Percentiles rank a stretch among this genome's conserved stretches.
phyloP scores from a whole-genome alignment of 2,329 filamentous ascomycete genomes.

The Xylaria sp. region DNA sequence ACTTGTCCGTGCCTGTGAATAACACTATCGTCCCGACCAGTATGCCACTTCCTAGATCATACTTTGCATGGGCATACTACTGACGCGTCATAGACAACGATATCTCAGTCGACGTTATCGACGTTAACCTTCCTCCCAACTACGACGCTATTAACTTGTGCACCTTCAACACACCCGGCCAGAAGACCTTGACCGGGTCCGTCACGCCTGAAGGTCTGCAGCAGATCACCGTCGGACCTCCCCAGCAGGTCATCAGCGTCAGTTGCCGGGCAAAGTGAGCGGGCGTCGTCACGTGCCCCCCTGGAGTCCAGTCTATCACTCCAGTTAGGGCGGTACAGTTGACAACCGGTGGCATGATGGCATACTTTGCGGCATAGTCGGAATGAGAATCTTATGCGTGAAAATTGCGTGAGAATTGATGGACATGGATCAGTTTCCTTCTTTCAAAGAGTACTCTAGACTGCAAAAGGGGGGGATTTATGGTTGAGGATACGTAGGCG shows the following conservation, averaged over 20 bases:
- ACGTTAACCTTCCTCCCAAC: slow-evolving; percentile 38
- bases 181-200: slow-evolving; percentile 32
- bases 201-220: slow-evolving; percentile 32
- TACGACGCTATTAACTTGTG: slow-evolving; percentile 41
- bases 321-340: background rate
- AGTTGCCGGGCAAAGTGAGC: slow-evolving; percentile 39
- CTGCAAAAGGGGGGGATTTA: too few relatives aligned
- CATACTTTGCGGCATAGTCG: background rate
- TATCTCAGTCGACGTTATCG: slow-evolving; percentile 37
- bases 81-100: slow-evolving; percentile 33
- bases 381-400: background rate
- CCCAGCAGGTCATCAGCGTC: slow-evolving; percentile 39
- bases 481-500: too few relatives aligned
- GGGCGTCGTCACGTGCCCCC: background rate
- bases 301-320: background rate
- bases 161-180: slow-evolving; percentile 37
- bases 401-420: background rate
- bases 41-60: slow-evolving; percentile 21
- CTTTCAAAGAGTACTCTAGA: too few relatives aligned
- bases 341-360: background rate
- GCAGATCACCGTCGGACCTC: slow-evolving; percentile 41
- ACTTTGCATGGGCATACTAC: background rate
- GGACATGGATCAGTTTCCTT: background rate
- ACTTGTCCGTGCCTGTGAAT: slow-evolving; percentile 39
- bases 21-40: slow-evolving; percentile 36